Evolutionary conservation across 2,329 filamentous ascomycete species (phyloP).

Genomic region (Lachnellula occidentalis): DNA sequence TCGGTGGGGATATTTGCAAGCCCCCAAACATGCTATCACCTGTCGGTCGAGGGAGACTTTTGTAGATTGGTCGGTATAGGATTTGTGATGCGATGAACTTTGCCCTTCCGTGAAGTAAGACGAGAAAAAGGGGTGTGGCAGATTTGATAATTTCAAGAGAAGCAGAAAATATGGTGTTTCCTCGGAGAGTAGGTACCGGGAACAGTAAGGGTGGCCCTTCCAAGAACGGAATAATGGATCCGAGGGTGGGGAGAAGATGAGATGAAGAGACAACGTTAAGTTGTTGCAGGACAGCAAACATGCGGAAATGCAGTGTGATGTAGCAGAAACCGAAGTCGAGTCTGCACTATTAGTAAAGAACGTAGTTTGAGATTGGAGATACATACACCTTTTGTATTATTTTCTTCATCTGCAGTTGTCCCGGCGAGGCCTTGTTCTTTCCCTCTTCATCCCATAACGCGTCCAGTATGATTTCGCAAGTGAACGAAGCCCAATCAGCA

Average conservation of each 20-base stretch:
- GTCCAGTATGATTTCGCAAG: slow-evolving; percentile 21
- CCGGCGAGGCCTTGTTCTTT: slow-evolving; percentile 5
- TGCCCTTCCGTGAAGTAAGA: slow-evolving; percentile 21
- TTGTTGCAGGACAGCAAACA: slow-evolving; percentile 31
- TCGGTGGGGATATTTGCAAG: slow-evolving; percentile 11
- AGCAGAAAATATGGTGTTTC: slow-evolving; percentile 11
- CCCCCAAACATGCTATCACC: slow-evolving; percentile 27
- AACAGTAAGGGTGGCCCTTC: slow-evolving; percentile 22
- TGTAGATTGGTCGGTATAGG: slow-evolving; percentile 28
- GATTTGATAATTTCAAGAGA: slow-evolving; percentile 14
- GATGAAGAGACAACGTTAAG: slow-evolving; percentile 24
- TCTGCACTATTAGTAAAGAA: slow-evolving; percentile 19
- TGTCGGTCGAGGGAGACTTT: slow-evolving; percentile 24
- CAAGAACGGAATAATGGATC: slow-evolving; percentile 28
- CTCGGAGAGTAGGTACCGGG: neutral
- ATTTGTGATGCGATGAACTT: slow-evolving; percentile 20
- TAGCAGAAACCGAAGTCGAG: slow-evolving; percentile 20
- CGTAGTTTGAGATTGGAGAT: neutral
- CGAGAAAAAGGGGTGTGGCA: slow-evolving; percentile 23
- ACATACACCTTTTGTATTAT: slow-evolving; percentile 13
- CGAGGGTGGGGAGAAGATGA: slow-evolving; percentile 19
- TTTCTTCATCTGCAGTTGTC: slow-evolving; percentile 9
- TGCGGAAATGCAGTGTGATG: slow-evolving; percentile 25
- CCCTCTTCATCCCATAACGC: slow-evolving; percentile 18
- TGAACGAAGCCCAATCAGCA: slow-evolving; percentile 22